Evolutionary conservation across 2,329 filamentous ascomycete species (phyloP), one percentile per base, ranked within the genome.

Genomic region (Alternaria consortialis): DNA sequence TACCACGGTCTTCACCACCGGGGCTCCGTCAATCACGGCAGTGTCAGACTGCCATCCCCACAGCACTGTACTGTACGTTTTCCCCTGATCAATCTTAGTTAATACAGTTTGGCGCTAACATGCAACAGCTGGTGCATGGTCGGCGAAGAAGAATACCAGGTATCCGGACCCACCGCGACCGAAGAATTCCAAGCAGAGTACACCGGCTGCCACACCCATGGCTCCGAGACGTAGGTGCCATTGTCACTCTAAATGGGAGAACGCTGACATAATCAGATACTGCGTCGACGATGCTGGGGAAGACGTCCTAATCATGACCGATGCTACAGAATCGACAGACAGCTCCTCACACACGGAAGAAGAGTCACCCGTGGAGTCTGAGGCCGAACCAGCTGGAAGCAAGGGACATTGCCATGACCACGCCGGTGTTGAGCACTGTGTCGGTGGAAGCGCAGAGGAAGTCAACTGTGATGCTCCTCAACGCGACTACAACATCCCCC

Each of bases 371-470:
- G 48, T 7, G 37, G 68, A 68, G 27, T 43, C 23, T 42, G 68
- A 68, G 27, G 34, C 31, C 27, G 61, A 69, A 32, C 56, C 70
- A 58, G 71, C 58, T 56, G 69, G 52, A 9, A 57, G 60, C 36
- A 68, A 48, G 29, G 65, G 51, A 69, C 73, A 62, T 68, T 92
- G 90, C 67, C 91, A 93, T 72, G 91, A 90, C 76, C 90, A 93
- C 68, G 90, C 90, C 9, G 90, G 90, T 37, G 88, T 93, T 23
- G 88, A 92, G 63, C 86, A 91, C 68, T 91, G 89, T 65, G 83
- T 86, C 12, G 83, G 84, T 7, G 82, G 74, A 15, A 80, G 71
- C 13, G 80, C 78, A 11, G 52, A 52, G n/a, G 82, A 83, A 58
- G 73, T 72, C 25, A 69, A 69, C 25, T 91, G 88, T 71, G 80